Conservation (phyloP, 306 rosid species). For the Begonia masoniana region DNA sequence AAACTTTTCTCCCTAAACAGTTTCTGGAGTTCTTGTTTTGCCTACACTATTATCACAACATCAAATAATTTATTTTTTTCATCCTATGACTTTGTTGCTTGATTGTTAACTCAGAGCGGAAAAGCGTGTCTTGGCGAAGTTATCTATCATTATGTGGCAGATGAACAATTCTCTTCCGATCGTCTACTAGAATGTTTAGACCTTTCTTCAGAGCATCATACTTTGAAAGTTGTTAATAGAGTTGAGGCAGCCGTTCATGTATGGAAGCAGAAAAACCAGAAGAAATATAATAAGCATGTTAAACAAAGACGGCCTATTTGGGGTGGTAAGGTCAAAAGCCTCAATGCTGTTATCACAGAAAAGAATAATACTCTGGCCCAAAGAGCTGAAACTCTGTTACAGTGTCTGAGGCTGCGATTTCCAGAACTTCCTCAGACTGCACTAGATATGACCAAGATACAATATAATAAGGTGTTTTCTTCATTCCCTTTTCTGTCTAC, state of each 20-base stretch:
- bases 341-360: conserved; percentile 38
- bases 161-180: conserved; percentile 58
- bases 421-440: conserved; percentile 93
- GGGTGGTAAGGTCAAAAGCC: conserved; percentile 93
- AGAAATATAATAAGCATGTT: conserved; percentile 30
- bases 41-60: neutral
- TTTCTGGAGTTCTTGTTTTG: neutral
- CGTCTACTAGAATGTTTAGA: conserved; percentile 77
- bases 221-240: conserved; percentile 66
- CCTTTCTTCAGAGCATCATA: conserved; percentile 84
- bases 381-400: conserved; percentile 68
- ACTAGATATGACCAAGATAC: conserved; percentile 86
- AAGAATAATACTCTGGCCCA: conserved; percentile 45
- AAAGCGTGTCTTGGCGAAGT: conserved; percentile 80
- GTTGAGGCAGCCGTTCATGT: conserved; percentile 78
- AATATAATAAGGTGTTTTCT: conserved; percentile 53
- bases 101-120: conserved; percentile 43
- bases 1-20: too few species aligned
- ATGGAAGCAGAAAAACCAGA: conserved; percentile 65
- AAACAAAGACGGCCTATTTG: conserved; percentile 61
- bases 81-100: neutral
- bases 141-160: conserved; percentile 65
- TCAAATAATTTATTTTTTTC: conserved; percentile 2
- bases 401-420: conserved; percentile 57
- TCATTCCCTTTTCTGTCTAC: neutral